Evolutionary conservation across 2,329 filamentous ascomycete species (phyloP).

Genomic region (Colletotrichum sidae): DNA sequence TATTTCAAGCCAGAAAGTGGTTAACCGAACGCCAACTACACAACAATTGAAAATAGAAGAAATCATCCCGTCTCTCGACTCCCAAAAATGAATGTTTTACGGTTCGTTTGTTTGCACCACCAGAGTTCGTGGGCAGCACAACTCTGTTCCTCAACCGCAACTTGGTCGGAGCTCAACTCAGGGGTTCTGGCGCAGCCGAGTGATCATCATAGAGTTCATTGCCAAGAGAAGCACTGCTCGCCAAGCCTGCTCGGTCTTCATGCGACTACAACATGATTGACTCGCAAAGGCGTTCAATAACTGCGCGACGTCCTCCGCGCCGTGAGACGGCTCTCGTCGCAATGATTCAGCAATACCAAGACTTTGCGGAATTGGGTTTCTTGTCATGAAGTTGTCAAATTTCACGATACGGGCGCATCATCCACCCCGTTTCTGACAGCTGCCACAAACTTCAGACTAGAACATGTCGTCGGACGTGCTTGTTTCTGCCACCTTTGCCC

Average conservation of each 20-base stretch:
- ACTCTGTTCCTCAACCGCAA: conserved; percentile 9
- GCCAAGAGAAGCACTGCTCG: conserved; percentile 26
- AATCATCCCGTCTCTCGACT: neutral
- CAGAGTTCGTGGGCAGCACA: conserved; percentile 18
- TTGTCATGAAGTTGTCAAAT: neutral
- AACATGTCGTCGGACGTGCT: neutral
- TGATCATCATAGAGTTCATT: conserved; percentile 25
- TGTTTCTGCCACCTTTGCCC: conserved; percentile 5
- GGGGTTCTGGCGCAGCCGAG: conserved; percentile 5
- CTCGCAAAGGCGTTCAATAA: conserved; percentile 18
- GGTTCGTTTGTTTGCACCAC: conserved; percentile 13
- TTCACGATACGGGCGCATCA: neutral
- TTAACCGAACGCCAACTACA: neutral
- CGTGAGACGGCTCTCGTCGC: neutral
- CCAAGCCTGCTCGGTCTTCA: conserved; percentile 25
- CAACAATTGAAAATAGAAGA: neutral
- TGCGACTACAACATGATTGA: conserved; percentile 18
- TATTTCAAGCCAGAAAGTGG: conserved; percentile 11
- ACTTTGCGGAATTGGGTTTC: neutral
- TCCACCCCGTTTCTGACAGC: conserved; percentile 7
- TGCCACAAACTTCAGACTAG: conserved; percentile 7
- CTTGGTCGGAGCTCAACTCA: conserved; percentile 15
- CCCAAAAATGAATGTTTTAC: neutral
- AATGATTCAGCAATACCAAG: neutral
- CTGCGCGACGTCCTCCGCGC: conserved; percentile 4